These are phyloP conservation scores for Leishmania braziliensis DNA, from an alignment of 208 protist species.

Conservation along the genomic window DNA sequence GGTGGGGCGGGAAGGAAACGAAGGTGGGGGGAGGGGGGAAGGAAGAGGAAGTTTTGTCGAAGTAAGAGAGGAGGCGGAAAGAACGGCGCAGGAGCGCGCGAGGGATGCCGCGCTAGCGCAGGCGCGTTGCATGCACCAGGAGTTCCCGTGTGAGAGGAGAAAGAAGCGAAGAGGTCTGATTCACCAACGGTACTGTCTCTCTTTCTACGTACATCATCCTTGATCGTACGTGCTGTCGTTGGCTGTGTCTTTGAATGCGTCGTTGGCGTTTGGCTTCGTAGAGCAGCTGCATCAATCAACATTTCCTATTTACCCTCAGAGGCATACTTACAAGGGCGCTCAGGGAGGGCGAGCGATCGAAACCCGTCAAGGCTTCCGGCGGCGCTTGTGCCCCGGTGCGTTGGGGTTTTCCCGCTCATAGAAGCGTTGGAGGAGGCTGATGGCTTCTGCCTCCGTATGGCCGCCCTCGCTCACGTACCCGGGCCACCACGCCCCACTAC, in stretches of 20 bases:
- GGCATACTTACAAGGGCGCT: neutral
- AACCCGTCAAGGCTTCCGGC: neutral
- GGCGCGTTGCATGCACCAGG: neutral
- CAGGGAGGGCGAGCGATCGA: neutral
- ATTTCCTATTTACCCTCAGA: neutral
- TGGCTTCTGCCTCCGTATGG: slow-evolving; percentile 54
- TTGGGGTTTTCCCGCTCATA: slow-evolving; percentile 82
- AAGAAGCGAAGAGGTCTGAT: neutral
- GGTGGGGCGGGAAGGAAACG: neutral
- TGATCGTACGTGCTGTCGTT: neutral
- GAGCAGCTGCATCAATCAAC: neutral
- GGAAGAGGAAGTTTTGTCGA: neutral
- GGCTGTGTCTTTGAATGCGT: neutral
- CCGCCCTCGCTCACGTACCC: slow-evolving; percentile 77
- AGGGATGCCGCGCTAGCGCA: neutral
- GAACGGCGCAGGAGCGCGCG: neutral
- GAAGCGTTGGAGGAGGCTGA: slow-evolving; percentile 79
- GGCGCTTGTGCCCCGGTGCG: slow-evolving; percentile 74
- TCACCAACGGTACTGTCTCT: neutral
- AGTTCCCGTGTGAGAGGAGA: neutral
- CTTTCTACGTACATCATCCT: neutral
- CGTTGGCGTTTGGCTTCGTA: neutral
- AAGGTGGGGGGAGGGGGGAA: neutral
- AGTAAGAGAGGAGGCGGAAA: neutral
- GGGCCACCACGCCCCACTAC: slow-evolving; percentile 10